Evolutionary conservation across 2,329 filamentous ascomycete species (phyloP).

Genomic region (Ophiostoma sp.): DNA sequence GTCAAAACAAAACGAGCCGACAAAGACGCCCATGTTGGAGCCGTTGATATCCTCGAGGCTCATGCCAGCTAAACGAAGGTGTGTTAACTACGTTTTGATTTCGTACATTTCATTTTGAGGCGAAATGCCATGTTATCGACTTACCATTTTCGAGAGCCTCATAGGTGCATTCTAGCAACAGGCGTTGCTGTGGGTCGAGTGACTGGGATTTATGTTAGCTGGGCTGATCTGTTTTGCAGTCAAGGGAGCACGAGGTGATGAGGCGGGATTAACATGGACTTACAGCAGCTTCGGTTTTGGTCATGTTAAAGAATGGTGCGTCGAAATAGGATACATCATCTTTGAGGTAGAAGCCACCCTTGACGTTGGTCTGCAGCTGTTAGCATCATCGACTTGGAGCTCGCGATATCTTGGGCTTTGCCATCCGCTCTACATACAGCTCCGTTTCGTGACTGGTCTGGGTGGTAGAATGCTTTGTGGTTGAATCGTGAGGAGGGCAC

Average conservation of each 20-base stretch:
- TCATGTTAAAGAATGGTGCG: constrained; percentile 34
- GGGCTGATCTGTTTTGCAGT: background rate
- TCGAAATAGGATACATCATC: constrained; percentile 28
- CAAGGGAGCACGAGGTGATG: background rate
- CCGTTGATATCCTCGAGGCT: constrained; percentile 26
- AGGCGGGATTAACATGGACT: constrained; percentile 19
- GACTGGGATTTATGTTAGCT: constrained; percentile 14
- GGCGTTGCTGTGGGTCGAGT: constrained; percentile 28
- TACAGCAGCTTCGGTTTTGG: constrained; percentile 30
- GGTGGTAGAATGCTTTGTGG: constrained; percentile 35
- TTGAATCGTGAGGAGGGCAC: constrained; percentile 33
- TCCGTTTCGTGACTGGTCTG: constrained; percentile 28
- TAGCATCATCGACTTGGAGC: background rate
- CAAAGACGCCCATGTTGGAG: constrained; percentile 27
- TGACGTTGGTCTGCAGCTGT: constrained; percentile 32
- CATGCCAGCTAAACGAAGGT: constrained; percentile 27
- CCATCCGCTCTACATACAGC: constrained; percentile 19
- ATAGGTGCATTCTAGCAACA: constrained; percentile 29
- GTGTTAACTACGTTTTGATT: background rate
- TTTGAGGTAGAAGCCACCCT: constrained; percentile 34
- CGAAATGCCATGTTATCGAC: background rate
- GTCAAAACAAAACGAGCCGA: constrained; percentile 32
- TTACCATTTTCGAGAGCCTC: constrained; percentile 31
- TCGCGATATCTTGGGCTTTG: background rate
- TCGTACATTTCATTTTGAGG: background rate